Conservation (phyloP, 768 basidiomycete genomes). For the Kwoniella bestiolae region DNA sequence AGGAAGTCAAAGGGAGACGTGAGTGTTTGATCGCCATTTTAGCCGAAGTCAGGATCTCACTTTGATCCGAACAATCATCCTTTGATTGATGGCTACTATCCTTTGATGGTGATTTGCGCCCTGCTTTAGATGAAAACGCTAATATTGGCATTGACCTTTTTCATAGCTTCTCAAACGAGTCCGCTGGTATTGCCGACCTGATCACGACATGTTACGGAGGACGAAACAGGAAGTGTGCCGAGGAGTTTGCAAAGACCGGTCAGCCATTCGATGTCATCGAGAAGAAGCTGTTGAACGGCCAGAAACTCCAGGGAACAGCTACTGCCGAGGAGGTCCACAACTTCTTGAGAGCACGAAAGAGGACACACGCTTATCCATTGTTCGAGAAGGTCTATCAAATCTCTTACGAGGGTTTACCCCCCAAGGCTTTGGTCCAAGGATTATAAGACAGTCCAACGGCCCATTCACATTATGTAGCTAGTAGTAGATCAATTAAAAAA, state of each 20-base stretch:
- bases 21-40: conserved; percentile 43
- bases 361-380: conserved; percentile 54
- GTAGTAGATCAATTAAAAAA: not conserved
- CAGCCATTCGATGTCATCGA: conserved; percentile 60
- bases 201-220: conserved; percentile 59
- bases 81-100: not conserved
- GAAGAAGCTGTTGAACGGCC: conserved; percentile 60
- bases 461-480: conserved; percentile 13
- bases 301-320: conserved; percentile 61
- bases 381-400: conserved; percentile 57
- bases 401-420: conserved; percentile 49
- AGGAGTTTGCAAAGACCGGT: conserved; percentile 59
- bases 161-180: conserved; percentile 52
- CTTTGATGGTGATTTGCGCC: too few species aligned
- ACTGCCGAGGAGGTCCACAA: conserved; percentile 60
- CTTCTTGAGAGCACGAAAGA: conserved; percentile 58
- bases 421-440: conserved; percentile 43
- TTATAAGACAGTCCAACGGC: conserved; percentile 29
- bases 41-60: not conserved
- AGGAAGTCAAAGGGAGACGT: conserved; percentile 55
- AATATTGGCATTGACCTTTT: conserved; percentile 13
- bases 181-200: conserved; percentile 61
- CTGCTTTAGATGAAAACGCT: not conserved
- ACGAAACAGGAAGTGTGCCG: conserved; percentile 58
- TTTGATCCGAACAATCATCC: not conserved